Conservation (phyloP, 2,329 filamentous ascomycete genomes). For the Gaeumannomyces tritici region DNA sequence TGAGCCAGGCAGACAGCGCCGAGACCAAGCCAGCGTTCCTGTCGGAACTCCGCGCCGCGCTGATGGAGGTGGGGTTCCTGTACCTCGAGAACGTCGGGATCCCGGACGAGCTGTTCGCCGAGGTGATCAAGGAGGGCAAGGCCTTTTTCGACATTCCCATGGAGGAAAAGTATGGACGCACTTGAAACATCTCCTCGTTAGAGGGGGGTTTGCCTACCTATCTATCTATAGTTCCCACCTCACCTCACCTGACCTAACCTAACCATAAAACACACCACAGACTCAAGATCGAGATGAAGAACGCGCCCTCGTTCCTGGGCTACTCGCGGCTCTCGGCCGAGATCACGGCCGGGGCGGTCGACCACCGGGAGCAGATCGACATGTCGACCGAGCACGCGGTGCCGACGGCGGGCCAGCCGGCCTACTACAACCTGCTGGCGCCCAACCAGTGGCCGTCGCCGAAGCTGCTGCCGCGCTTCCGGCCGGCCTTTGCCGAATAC, state of each 20-base stretch:
- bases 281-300: conserved; percentile 63
- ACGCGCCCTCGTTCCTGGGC: conserved; percentile 61
- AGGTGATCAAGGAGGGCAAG: conserved; percentile 59
- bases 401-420: conserved; percentile 51
- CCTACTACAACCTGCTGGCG: conserved; percentile 67
- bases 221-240: background rate
- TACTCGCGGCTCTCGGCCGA: conserved; percentile 58
- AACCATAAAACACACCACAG: conserved; percentile 25
- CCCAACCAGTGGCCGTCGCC: conserved; percentile 71
- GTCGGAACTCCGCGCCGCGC: conserved; percentile 57
- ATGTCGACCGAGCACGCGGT: conserved; percentile 68
- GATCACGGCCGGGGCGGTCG: conserved; percentile 63
- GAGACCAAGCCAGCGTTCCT: conserved; percentile 66
- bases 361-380: conserved; percentile 82
- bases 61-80: conserved; percentile 81
- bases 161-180: conserved; percentile 58
- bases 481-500: conserved; percentile 61
- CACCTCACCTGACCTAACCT: background rate
- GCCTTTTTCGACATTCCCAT: conserved; percentile 68
- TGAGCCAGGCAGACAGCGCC: conserved; percentile 54
- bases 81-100: conserved; percentile 77
- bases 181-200: background rate
- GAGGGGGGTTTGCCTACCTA: too few species aligned
- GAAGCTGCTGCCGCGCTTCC: conserved; percentile 55
- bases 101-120: conserved; percentile 50